Evolutionary conservation across 1,139 yeast genomes (phyloP).

Genomic region (Suhomyces terraborum): DNA sequence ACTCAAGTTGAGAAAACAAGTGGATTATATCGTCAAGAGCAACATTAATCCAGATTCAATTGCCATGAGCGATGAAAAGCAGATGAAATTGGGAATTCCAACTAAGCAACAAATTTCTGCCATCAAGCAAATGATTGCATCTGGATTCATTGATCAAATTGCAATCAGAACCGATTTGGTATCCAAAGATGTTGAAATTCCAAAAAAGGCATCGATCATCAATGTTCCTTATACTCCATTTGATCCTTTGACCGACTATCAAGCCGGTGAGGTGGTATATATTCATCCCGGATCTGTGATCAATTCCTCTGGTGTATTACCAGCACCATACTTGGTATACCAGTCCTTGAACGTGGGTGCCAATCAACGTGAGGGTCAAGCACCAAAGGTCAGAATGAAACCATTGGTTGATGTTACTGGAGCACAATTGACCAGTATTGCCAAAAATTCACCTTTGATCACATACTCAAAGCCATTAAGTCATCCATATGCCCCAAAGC

Average conservation of each 20-base stretch:
- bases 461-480: constrained; percentile 91
- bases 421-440: constrained; percentile 74
- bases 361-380: constrained; percentile 34
- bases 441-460: constrained; percentile 68
- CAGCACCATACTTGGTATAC: constrained; percentile 77
- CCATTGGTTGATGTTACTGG: constrained; percentile 77
- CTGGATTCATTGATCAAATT: constrained; percentile 91
- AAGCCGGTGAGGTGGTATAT: constrained; percentile 39
- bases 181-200: constrained; percentile 60
- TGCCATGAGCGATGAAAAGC: constrained; percentile 45
- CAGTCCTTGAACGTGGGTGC: constrained; percentile 57
- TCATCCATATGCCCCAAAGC: constrained; percentile 82
- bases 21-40: constrained; percentile 69
- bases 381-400: constrained; percentile 63
- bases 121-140: constrained; percentile 86
- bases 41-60: constrained; percentile 60
- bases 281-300: constrained; percentile 78
- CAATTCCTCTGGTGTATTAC: constrained; percentile 55
- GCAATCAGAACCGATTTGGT: constrained; percentile 80
- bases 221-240: constrained; percentile 76
- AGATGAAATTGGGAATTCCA: constrained; percentile 68
- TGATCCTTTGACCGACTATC: constrained; percentile 42
- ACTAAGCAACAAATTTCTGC: constrained; percentile 67
- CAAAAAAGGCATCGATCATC: constrained; percentile 60
- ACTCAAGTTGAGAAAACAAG: constrained; percentile 73